Percentiles rank a stretch among this genome's conserved stretches.
Evolutionary conservation across 2,329 filamentous ascomycete genomes (phyloP).

Genomic region (Esteya vermicola): DNA sequence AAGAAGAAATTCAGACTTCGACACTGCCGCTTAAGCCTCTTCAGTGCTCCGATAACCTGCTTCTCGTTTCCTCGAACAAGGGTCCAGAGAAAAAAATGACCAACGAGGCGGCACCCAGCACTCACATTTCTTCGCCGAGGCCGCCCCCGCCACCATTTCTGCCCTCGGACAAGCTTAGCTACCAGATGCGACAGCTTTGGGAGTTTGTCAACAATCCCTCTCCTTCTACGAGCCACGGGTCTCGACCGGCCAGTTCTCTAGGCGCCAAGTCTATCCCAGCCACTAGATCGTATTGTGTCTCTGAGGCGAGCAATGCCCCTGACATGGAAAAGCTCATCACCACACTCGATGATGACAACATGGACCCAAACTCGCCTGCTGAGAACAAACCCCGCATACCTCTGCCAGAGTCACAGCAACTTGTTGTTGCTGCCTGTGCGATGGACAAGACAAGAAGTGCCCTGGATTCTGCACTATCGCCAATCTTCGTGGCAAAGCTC

Average conservation of each 20-base stretch:
- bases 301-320: no score
- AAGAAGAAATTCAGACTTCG: no score
- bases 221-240: not conserved
- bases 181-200: conserved; percentile 7
- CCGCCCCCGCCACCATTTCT: not conserved
- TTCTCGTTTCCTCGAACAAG: not conserved
- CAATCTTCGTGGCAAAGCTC: not conserved
- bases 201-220: conserved; percentile 6
- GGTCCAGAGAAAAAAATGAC: not conserved
- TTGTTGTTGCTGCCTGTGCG: not conserved
- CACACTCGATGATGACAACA: conserved; percentile 3
- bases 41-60: no score
- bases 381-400: not conserved
- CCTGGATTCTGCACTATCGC: not conserved
- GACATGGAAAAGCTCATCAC: not conserved
- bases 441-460: not conserved
- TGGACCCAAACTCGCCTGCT: not conserved
- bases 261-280: no score
- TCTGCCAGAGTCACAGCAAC: not conserved
- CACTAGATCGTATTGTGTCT: no score
- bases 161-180: conserved; percentile 1
- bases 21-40: no score
- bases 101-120: not conserved
- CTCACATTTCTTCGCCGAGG: not conserved
- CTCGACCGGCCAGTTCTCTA: no score